Conservation (phyloP, 768 basidiomycete genomes). For the Suillus placidus region DNA sequence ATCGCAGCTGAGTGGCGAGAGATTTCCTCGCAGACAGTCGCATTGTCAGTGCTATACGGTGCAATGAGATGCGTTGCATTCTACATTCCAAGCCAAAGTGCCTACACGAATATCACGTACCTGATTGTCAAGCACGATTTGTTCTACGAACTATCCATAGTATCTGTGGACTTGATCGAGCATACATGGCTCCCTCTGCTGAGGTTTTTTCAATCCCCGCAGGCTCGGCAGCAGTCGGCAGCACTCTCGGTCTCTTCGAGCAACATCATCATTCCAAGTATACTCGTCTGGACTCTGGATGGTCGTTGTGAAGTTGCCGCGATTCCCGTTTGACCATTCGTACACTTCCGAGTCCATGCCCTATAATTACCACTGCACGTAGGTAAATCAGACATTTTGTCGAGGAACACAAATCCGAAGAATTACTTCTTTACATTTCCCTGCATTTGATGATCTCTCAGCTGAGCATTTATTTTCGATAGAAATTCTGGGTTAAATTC, state of each 20-base stretch:
- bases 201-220: not conserved
- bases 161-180: not conserved
- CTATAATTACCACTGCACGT: not conserved
- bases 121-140: not conserved
- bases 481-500: too few relatives aligned
- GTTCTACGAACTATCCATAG: not conserved
- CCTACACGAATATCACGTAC: not conserved
- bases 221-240: too few relatives aligned
- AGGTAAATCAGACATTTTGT: not conserved
- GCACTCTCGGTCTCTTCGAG: not conserved
- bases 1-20: not conserved
- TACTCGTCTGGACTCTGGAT: not conserved
- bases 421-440: not conserved
- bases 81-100: not conserved
- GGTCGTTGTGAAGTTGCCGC: not conserved
- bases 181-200: not conserved
- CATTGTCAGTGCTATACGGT: not conserved
- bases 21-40: not conserved
- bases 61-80: not conserved
- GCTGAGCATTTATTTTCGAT: not conserved
- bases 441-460: not conserved
- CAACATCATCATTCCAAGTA: not conserved
- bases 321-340: not conserved
- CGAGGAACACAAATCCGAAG: not conserved
- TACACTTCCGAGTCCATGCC: not conserved